phyloP scores from a whole-genome alignment of 768 basidiomycete genomes.

The Amanita muscaria region DNA sequence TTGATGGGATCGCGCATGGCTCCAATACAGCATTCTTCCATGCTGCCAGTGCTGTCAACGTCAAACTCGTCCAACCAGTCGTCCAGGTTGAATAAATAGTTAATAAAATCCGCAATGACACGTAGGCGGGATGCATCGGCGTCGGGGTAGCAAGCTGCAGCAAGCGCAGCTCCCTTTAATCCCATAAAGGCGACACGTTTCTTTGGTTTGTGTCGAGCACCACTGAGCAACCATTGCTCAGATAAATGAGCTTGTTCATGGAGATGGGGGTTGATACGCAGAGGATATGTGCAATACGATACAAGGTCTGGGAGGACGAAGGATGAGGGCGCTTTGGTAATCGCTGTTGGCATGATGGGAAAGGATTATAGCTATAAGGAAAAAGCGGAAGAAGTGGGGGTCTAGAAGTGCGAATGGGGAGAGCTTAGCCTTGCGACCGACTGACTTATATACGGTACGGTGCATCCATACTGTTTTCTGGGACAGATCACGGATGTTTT shows the following conservation, averaged over 20 bases:
- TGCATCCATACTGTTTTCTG: background rate
- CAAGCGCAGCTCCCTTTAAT: slow-evolving; percentile 34
- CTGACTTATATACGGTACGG: background rate
- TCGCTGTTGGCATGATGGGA: background rate
- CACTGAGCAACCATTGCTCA: slow-evolving; percentile 16
- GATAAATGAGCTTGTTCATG: slow-evolving; percentile 14
- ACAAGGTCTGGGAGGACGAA: slow-evolving; percentile 22
- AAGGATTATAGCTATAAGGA: background rate
- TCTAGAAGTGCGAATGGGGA: background rate
- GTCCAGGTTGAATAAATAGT: slow-evolving; percentile 18
- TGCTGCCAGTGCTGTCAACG: slow-evolving; percentile 13
- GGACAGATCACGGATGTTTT: background rate
- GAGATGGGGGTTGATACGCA: slow-evolving; percentile 16
- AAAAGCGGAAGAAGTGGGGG: background rate
- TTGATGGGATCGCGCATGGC: slow-evolving; percentile 16
- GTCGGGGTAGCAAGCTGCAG: slow-evolving; percentile 36
- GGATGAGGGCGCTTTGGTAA: slow-evolving; percentile 1
- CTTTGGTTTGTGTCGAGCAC: slow-evolving; percentile 11
- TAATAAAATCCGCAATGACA: slow-evolving; percentile 38
- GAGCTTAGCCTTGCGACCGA: background rate
- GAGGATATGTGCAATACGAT: slow-evolving; percentile 18
- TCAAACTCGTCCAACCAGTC: slow-evolving; percentile 16
- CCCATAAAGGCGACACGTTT: slow-evolving; percentile 22
- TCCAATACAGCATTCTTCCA: slow-evolving; percentile 15
- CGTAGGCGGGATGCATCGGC: slow-evolving; percentile 32